Percentiles rank a stretch among this genome's conserved stretches.
Evolutionary conservation across 2,329 filamentous ascomycete species (phyloP).

Genomic region (Exophiala viscosa): DNA sequence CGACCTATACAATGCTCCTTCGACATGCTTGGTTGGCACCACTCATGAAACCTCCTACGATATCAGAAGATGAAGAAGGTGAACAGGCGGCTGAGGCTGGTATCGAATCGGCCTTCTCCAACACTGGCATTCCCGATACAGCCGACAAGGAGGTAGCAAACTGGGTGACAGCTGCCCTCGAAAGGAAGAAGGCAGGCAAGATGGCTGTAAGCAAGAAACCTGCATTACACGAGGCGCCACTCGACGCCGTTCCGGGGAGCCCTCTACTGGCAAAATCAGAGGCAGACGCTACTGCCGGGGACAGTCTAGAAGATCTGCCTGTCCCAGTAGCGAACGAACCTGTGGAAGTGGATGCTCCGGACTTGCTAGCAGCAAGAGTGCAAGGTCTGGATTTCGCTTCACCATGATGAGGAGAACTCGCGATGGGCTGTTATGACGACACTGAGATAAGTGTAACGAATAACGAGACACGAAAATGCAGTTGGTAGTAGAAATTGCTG

Average conservation of each 20-base stretch:
- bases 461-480: slow-evolving; percentile 18
- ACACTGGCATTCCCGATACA: slow-evolving; percentile 42
- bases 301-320: background rate
- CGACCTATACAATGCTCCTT: slow-evolving; percentile 86
- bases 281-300: background rate
- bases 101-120: slow-evolving; percentile 26
- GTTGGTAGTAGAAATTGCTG: slow-evolving; percentile 11
- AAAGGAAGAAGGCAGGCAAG: slow-evolving; percentile 59
- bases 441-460: slow-evolving; percentile 18
- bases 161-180: slow-evolving; percentile 74
- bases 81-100: slow-evolving; percentile 44
- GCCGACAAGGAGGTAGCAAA: slow-evolving; percentile 78
- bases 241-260: slow-evolving; percentile 62
- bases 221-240: slow-evolving; percentile 79
- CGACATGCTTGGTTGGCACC: slow-evolving; percentile 82
- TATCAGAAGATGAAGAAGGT: slow-evolving; percentile 66
- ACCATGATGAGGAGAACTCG: background rate
- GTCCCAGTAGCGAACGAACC: slow-evolving; percentile 22
- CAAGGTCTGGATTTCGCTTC: slow-evolving; percentile 27
- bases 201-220: slow-evolving; percentile 61
- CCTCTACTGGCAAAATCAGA: slow-evolving; percentile 22
- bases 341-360: slow-evolving; percentile 22
- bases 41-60: slow-evolving; percentile 71
- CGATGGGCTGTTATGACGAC: slow-evolving; percentile 5
- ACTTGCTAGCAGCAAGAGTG: slow-evolving; percentile 24